These are phyloP conservation scores for Solanum chilense DNA, from an alignment of 257 asterid genomes.

Conservation along the genomic window DNA sequence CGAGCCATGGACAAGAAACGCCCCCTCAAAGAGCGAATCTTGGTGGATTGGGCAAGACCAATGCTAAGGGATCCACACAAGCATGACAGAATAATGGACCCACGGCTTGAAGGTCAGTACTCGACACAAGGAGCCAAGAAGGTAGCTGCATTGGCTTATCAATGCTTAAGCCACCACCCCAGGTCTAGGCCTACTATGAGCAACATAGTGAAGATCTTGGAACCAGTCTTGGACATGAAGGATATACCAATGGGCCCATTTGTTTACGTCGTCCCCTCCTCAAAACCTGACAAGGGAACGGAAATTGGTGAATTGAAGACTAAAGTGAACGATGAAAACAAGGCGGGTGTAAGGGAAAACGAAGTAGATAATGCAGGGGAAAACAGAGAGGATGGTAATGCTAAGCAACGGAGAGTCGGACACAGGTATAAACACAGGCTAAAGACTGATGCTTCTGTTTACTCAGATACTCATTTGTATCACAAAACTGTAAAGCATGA, in stretches of 20 bases:
- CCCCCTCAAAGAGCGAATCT: conserved; percentile 35
- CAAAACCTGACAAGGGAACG: background rate
- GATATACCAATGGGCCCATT: conserved; percentile 48
- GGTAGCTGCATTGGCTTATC: conserved; percentile 57
- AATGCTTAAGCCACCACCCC: conserved; percentile 44
- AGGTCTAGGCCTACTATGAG: conserved; percentile 63
- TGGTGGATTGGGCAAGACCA: conserved; percentile 80
- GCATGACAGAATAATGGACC: conserved; percentile 50
- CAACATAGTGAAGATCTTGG: conserved; percentile 41
- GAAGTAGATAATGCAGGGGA: background rate
- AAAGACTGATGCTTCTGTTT: conserved; percentile 23
- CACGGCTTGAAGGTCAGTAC: conserved; percentile 64
- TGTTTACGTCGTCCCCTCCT: conserved; percentile 32
- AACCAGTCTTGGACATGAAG: conserved; percentile 22
- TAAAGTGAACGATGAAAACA: conserved; percentile 4
- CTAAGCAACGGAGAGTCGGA: conserved; percentile 15
- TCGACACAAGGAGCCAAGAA: conserved; percentile 54
- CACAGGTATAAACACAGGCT: conserved; percentile 30
- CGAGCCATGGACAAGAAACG: conserved; percentile 48
- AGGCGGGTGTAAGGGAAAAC: background rate
- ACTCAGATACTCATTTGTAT: conserved; percentile 41
- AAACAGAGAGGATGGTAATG: background rate
- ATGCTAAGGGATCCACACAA: conserved; percentile 53
- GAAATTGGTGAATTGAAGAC: background rate
- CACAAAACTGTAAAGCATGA: conserved; percentile 8